Conservation (phyloP, 352 stramenopile genomes). For the Globisporangium nagaii region DNA sequence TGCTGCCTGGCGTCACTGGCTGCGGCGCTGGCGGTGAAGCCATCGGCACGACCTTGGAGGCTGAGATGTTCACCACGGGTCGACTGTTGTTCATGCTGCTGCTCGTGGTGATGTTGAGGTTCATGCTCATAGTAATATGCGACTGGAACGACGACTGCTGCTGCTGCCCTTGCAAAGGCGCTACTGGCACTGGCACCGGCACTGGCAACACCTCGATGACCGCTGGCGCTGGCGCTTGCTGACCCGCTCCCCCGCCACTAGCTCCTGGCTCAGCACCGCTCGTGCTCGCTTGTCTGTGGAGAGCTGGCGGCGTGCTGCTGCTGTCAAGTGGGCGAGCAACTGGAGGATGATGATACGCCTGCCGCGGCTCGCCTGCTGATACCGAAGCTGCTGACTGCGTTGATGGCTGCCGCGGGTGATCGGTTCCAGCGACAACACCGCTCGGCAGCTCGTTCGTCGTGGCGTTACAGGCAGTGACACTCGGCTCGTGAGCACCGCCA, state of each 20-base stretch:
- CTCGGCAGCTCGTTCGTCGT: conserved; percentile 3
- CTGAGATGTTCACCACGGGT: conserved; percentile 10
- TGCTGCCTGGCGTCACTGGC: not conserved
- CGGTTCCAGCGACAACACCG: no score
- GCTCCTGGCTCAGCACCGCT: not conserved
- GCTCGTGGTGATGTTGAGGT: conserved; percentile 17
- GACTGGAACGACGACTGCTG: conserved; percentile 7
- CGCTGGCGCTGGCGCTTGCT: not conserved
- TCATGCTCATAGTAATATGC: conserved; percentile 19
- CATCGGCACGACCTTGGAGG: no score
- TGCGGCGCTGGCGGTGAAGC: no score
- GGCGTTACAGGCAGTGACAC: not conserved
- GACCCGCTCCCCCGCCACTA: not conserved
- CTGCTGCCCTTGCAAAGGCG: not conserved
- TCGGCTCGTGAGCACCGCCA: not conserved
- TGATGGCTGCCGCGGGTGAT: not conserved
- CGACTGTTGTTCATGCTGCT: conserved; percentile 13
- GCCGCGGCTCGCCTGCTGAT: not conserved
- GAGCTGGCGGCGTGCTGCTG: not conserved
- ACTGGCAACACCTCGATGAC: not conserved
- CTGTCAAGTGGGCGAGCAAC: not conserved
- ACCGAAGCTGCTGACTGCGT: not conserved
- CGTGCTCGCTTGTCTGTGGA: not conserved
- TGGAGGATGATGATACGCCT: not conserved
- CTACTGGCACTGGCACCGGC: not conserved